Evolutionary conservation across 2,329 filamentous ascomycete genomes (phyloP).

Genomic region (Phyllosticta paracitricarpa): DNA sequence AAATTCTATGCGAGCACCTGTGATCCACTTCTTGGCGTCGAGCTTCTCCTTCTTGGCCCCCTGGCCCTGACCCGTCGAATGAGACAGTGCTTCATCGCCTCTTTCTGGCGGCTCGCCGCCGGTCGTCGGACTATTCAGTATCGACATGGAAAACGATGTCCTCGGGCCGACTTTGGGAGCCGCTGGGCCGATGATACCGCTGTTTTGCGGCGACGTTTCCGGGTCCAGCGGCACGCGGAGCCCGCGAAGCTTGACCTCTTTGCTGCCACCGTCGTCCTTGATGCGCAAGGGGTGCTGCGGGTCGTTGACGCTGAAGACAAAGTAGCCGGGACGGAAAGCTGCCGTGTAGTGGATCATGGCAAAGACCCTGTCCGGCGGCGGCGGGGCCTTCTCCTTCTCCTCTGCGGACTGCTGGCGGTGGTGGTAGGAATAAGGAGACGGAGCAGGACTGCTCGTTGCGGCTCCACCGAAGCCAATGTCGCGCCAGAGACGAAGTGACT

Average conservation of each 20-base stretch:
- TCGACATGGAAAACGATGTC: background rate
- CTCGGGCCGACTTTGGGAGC: background rate
- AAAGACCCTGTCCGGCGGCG: conserved; percentile 19
- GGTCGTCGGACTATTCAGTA: conserved; percentile 13
- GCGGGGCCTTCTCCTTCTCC: background rate
- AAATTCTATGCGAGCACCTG: conserved; percentile 35
- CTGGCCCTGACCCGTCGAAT: conserved; percentile 2
- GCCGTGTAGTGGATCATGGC: conserved; percentile 36
- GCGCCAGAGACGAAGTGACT: conserved; percentile 38
- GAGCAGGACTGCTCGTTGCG: background rate
- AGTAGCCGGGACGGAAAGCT: conserved; percentile 33
- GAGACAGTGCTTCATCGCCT: conserved; percentile 14
- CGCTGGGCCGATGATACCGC: background rate
- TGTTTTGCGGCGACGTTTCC: background rate
- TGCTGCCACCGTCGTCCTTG: conserved; percentile 28
- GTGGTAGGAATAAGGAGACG: background rate
- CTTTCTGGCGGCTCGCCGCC: conserved; percentile 15
- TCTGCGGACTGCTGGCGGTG: background rate
- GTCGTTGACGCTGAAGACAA: conserved; percentile 37
- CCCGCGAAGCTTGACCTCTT: conserved; percentile 33
- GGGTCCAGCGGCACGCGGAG: conserved; percentile 27
- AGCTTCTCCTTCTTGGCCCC: conserved; percentile 9
- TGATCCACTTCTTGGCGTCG: conserved; percentile 30
- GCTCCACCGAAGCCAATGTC: conserved; percentile 31
- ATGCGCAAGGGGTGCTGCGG: conserved; percentile 27